Evolutionary conservation across 805 yeast species (phyloP).

Genomic region (Wickerhamomyces mucosus): DNA sequence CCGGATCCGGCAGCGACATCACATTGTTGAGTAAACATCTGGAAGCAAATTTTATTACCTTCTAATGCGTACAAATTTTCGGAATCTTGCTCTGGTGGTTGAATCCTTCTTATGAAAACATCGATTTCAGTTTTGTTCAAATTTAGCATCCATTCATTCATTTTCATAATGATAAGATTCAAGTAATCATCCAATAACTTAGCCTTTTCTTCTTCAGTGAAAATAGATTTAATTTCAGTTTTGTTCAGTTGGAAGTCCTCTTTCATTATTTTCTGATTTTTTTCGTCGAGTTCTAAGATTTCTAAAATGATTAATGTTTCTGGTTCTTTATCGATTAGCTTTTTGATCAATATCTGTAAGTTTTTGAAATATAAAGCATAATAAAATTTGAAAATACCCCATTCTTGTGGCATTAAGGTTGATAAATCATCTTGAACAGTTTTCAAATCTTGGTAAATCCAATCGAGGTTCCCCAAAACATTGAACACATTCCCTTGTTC

Average conservation of each 20-base stretch:
- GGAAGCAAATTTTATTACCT: slow-evolving; percentile 69
- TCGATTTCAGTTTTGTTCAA: slow-evolving; percentile 57
- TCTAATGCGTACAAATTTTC: slow-evolving; percentile 60
- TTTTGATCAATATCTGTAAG: slow-evolving; percentile 53
- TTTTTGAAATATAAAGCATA: slow-evolving; percentile 60
- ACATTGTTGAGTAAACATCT: slow-evolving; percentile 82
- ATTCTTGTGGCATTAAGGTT: slow-evolving; percentile 55
- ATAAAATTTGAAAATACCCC: slow-evolving; percentile 61
- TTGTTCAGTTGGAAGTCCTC: slow-evolving; percentile 40
- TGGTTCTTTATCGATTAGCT: slow-evolving; percentile 61
- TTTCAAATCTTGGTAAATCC: slow-evolving; percentile 75
- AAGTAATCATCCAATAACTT: slow-evolving; percentile 71
- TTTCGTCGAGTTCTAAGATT: slow-evolving; percentile 70
- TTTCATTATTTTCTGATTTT: slow-evolving; percentile 46
- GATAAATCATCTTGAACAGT: slow-evolving; percentile 52
- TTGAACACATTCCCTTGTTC: slow-evolving; percentile 34
- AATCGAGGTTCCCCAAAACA: slow-evolving; percentile 62
- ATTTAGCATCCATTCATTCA: slow-evolving; percentile 78
- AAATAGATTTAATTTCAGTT: slow-evolving; percentile 38
- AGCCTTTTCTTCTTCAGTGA: slow-evolving; percentile 67
- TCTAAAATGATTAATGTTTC: slow-evolving; percentile 67
- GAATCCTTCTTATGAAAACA: slow-evolving; percentile 52
- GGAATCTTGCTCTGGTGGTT: slow-evolving; percentile 67
- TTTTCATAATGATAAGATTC: slow-evolving; percentile 57
- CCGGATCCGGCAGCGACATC: slow-evolving; percentile 82